Conservation (phyloP, 306 rosid genomes). For the Cucurbita pepo region DNA sequence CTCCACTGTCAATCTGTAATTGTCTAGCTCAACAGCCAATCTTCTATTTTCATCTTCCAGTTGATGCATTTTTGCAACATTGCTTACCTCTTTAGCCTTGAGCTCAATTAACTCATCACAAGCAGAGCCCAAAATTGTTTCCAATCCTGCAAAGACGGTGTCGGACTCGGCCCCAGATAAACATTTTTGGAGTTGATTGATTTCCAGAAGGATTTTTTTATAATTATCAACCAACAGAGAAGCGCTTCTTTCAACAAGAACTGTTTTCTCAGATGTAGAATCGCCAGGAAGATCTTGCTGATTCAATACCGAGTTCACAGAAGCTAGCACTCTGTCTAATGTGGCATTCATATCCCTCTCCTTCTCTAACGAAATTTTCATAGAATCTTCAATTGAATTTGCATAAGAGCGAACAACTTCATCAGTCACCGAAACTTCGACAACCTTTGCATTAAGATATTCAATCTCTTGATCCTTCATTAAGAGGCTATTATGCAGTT, state of each 20-base stretch:
- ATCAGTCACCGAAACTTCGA: conserved; percentile 23
- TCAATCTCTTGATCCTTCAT: conserved; percentile 59
- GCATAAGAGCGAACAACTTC: conserved; percentile 10
- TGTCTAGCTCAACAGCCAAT: conserved; percentile 46
- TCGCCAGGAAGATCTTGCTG: conserved; percentile 32
- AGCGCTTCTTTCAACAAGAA: conserved; percentile 41
- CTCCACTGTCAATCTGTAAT: conserved; percentile 30
- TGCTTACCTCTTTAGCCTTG: conserved; percentile 45
- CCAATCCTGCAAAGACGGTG: conserved; percentile 23
- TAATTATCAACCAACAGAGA: conserved; percentile 33
- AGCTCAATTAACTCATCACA: conserved; percentile 42
- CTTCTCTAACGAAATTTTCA: conserved; percentile 22
- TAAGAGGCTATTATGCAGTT: conserved; percentile 26
- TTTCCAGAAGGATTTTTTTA: conserved; percentile 39
- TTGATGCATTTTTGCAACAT: conserved; percentile 29
- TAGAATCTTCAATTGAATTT: conserved; percentile 15
- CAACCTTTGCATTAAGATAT: conserved; percentile 40
- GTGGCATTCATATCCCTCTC: conserved; percentile 26
- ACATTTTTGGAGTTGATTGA: conserved; percentile 43
- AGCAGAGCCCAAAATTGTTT: conserved; percentile 32
- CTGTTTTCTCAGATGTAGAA: conserved; percentile 37
- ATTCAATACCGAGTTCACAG: conserved; percentile 34
- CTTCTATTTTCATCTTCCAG: conserved; percentile 54
- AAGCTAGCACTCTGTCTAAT: conserved; percentile 34
- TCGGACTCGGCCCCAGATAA: conserved; percentile 34